Percentiles rank a stretch among this genome's conserved stretches.
These are phyloP conservation scores for Exidia glandulosa DNA, from an alignment of 768 basidiomycete genomes.

Conservation along the genomic window DNA sequence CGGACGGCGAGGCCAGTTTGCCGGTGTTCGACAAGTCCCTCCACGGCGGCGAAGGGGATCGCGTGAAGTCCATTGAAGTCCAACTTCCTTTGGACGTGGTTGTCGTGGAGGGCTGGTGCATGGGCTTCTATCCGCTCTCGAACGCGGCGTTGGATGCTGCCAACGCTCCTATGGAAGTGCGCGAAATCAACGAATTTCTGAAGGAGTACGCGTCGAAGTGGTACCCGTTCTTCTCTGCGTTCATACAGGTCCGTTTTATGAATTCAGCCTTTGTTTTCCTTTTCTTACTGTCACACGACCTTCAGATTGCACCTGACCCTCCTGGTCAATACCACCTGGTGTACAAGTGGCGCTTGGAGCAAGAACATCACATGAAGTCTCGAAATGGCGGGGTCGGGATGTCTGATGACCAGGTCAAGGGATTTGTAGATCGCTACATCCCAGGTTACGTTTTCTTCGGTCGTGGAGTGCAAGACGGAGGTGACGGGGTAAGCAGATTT, in stretches of 20 bases:
- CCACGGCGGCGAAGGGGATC: conserved; percentile 74
- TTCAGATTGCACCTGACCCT: conserved; percentile 18
- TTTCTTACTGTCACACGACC: conserved; percentile 10
- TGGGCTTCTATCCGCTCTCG: conserved; percentile 67
- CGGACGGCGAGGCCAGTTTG: conserved; percentile 29
- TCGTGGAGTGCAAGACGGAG: conserved; percentile 36
- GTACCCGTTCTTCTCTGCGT: conserved; percentile 63
- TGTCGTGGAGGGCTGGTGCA: conserved; percentile 93
- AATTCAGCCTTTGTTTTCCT: not conserved
- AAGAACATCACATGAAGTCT: conserved; percentile 84
- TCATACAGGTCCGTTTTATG: conserved; percentile 54
- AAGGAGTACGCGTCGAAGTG: conserved; percentile 42
- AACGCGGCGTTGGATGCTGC: conserved; percentile 34
- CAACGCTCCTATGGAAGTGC: not conserved
- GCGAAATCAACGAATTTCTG: conserved; percentile 31
- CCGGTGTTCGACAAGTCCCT: conserved; percentile 86
- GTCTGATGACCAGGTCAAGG: conserved; percentile 69
- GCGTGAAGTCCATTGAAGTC: conserved; percentile 40
- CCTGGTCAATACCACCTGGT: conserved; percentile 34
- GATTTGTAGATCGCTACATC: conserved; percentile 88
- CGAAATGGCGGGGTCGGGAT: conserved; percentile 79
- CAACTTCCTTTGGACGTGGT: conserved; percentile 60
- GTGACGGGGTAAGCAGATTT: not conserved
- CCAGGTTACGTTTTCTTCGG: conserved; percentile 87
- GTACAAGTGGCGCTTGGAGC: conserved; percentile 82